These are phyloP conservation scores for Auricularia auricula-judae DNA, from an alignment of 768 basidiomycete genomes.

Conservation along the genomic window DNA sequence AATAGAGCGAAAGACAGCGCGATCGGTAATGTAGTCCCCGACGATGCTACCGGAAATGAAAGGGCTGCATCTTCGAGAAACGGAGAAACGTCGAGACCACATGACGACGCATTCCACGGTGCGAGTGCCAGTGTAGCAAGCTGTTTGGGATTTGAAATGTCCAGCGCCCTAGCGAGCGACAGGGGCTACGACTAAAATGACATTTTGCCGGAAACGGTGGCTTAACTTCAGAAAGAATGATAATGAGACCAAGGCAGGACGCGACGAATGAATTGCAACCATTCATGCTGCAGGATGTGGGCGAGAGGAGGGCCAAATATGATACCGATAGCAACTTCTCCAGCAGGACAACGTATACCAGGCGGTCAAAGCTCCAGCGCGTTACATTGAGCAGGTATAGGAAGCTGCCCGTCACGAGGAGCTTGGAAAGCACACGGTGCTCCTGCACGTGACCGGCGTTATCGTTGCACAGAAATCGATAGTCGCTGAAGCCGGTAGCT, in stretches of 20 bases:
- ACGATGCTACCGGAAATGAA: constrained; percentile 37
- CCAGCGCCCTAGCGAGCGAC: too few species aligned
- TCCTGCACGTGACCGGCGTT: background rate
- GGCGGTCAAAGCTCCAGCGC: background rate
- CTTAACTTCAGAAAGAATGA: constrained; percentile 21
- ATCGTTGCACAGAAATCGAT: background rate
- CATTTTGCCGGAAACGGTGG: background rate
- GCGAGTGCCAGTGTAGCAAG: background rate
- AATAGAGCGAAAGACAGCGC: constrained; percentile 37
- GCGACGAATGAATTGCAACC: constrained; percentile 26
- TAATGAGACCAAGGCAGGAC: constrained; percentile 29
- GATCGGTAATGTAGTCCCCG: constrained; percentile 42
- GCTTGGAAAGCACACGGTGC: background rate
- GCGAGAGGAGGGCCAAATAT: constrained; percentile 42
- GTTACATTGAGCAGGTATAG: background rate
- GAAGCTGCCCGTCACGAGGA: background rate
- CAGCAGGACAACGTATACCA: constrained; percentile 38
- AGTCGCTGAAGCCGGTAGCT: background rate
- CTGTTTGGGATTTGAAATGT: too few species aligned
- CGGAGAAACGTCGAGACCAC: background rate
- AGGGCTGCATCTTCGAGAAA: constrained; percentile 28
- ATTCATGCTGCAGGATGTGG: constrained; percentile 28
- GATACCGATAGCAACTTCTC: constrained; percentile 44
- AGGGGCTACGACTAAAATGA: background rate
- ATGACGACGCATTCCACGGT: background rate